Evolutionary conservation across 306 rosid species (phyloP).

Genomic region (Lathyrus tuberosus): DNA sequence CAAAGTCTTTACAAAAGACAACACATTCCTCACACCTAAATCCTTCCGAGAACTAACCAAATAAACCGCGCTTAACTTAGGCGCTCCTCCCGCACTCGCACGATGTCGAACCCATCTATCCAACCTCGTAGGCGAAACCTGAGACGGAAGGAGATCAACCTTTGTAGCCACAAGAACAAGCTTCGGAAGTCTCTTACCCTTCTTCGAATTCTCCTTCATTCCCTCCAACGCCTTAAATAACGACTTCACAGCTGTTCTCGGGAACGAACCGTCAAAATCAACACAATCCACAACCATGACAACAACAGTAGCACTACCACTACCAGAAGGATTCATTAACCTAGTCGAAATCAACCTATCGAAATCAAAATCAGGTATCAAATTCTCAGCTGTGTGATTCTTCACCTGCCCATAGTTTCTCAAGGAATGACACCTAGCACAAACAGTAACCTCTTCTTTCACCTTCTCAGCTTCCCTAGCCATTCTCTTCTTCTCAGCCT

Average conservation of each 20-base stretch:
- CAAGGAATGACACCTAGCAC: slow-evolving; percentile 93
- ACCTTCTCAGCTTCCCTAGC: slow-evolving; percentile 72
- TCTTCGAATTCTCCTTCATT: slow-evolving; percentile 54
- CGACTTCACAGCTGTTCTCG: slow-evolving; percentile 72
- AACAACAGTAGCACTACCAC: slow-evolving; percentile 66
- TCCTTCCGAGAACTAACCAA: slow-evolving; percentile 84
- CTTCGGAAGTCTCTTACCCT: slow-evolving; percentile 68
- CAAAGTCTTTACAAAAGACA: slow-evolving; percentile 72
- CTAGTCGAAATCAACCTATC: slow-evolving; percentile 74
- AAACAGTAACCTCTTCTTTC: slow-evolving; percentile 88
- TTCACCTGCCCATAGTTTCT: slow-evolving; percentile 90
- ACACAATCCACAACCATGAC: slow-evolving; percentile 96
- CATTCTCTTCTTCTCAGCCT: slow-evolving; percentile 76
- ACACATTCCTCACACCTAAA: slow-evolving; percentile 73
- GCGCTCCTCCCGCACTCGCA: slow-evolving; percentile 78
- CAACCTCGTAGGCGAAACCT: slow-evolving; percentile 85
- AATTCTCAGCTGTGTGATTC: slow-evolving; percentile 78
- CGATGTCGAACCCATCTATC: slow-evolving; percentile 91
- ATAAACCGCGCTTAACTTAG: slow-evolving; percentile 77
- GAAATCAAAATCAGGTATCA: slow-evolving; percentile 94
- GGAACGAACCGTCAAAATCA: slow-evolving; percentile 94
- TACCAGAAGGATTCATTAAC: slow-evolving; percentile 72
- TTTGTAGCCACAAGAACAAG: slow-evolving; percentile 94
- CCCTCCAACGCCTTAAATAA: slow-evolving; percentile 69
- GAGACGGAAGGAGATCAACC: slow-evolving; percentile 86